Conservation (phyloP, 2,329 filamentous ascomycete genomes). For the Cladosporium sphaerospermum region DNA sequence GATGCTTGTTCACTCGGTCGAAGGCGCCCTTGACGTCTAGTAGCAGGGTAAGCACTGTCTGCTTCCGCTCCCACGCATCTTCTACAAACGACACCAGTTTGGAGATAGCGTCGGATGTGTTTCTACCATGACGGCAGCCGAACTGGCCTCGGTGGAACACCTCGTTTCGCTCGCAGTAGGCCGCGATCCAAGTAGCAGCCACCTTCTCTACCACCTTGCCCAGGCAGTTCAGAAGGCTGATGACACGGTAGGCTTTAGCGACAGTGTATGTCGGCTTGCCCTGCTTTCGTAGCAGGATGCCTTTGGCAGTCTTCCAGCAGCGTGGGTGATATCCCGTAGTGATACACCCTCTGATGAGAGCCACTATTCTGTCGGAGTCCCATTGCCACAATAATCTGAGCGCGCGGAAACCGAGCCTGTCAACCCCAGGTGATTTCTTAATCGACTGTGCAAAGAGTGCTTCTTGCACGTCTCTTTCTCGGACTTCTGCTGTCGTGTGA, state of each 20-base stretch:
- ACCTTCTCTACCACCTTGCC: background rate
- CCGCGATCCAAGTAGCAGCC: background rate
- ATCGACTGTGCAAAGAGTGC: background rate
- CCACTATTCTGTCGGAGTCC: background rate
- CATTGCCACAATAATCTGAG: background rate
- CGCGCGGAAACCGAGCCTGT: constrained; percentile 1
- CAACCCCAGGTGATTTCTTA: background rate
- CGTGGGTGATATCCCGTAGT: background rate
- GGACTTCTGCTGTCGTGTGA: background rate
- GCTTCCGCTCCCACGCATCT: background rate
- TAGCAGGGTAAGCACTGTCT: background rate
- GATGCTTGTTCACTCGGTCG: background rate
- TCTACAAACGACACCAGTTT: background rate
- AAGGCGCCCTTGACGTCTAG: background rate
- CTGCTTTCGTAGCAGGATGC: background rate
- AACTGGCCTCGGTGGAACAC: background rate
- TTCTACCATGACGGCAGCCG: background rate
- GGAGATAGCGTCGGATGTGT: background rate
- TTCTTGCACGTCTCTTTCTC: constrained; percentile 1
- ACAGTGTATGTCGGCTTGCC: background rate
- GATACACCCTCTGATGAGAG: background rate
- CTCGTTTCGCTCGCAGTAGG: background rate
- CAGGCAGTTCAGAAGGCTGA: background rate
- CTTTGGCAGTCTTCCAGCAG: background rate
- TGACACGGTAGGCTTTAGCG: background rate